Evolutionary conservation across 176 grass and related monocot genomes (phyloP).

Genomic region (Raddia guianensis): DNA sequence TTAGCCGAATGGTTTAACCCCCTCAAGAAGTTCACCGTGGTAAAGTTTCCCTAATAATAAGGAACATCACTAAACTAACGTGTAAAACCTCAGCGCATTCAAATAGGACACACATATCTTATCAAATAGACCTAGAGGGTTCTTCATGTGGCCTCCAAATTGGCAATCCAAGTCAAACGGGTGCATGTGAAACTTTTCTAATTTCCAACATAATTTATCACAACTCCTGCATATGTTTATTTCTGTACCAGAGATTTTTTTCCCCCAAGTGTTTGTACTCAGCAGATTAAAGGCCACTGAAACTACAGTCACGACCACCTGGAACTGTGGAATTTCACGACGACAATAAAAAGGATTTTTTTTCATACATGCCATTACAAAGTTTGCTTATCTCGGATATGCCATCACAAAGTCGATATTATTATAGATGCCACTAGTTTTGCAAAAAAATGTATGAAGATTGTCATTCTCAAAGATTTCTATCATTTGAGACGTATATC

Average conservation of each 20-base stretch:
- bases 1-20: too few relatives aligned
- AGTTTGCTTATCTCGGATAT: too few relatives aligned
- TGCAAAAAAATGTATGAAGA: too few relatives aligned
- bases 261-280: background rate
- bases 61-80: background rate
- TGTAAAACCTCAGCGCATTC: background rate
- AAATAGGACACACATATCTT: background rate
- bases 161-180: background rate
- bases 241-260: background rate
- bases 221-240: background rate
- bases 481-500: too few relatives aligned
- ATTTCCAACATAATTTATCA: background rate
- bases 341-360: background rate
- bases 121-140: background rate
- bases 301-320: background rate
- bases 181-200: background rate
- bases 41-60: background rate
- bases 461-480: too few relatives aligned
- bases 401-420: too few relatives aligned
- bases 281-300: background rate
- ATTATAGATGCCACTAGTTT: too few relatives aligned
- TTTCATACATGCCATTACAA: too few relatives aligned
- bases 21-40: too few relatives aligned
- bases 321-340: background rate
- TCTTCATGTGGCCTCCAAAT: background rate